These are phyloP conservation scores for Globisporangium viniferum DNA, from an alignment of 352 stramenopile genomes.

Conservation along the genomic window DNA sequence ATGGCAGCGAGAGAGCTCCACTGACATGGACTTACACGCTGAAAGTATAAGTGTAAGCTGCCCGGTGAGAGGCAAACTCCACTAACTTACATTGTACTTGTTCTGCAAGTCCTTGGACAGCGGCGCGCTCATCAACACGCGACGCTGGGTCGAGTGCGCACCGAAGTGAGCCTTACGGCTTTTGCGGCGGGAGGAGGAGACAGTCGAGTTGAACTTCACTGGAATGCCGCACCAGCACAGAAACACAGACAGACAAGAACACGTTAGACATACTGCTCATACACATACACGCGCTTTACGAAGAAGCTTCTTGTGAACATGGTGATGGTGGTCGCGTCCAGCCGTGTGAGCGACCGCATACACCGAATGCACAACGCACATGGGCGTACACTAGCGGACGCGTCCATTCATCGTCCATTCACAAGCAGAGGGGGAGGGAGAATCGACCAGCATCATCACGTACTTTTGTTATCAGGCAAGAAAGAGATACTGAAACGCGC, in stretches of 20 bases:
- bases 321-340: neutral
- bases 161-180: constrained; percentile 99
- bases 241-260: neutral
- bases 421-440: neutral
- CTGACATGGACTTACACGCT: constrained; percentile 90
- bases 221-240: constrained; percentile 7
- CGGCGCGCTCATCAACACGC: constrained; percentile 97
- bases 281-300: too few relatives aligned
- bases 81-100: constrained; percentile 98
- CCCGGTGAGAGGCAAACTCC: constrained; percentile 14
- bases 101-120: constrained; percentile 99
- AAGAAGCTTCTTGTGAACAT: neutral
- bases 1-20: constrained; percentile 12
- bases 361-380: too few relatives aligned
- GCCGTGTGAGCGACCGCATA: neutral
- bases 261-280: neutral
- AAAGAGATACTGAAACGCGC: constrained; percentile 74
- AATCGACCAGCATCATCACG: constrained; percentile 20
- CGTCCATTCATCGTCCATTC: neutral
- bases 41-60: constrained; percentile 71
- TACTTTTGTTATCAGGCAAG: constrained; percentile 86
- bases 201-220: constrained; percentile 95
- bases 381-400: neutral
- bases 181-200: constrained; percentile 97
- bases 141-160: constrained; percentile 94